Conservation (phyloP, 1,284 basidiomycete genomes). For the Ganoderma boninense region DNA sequence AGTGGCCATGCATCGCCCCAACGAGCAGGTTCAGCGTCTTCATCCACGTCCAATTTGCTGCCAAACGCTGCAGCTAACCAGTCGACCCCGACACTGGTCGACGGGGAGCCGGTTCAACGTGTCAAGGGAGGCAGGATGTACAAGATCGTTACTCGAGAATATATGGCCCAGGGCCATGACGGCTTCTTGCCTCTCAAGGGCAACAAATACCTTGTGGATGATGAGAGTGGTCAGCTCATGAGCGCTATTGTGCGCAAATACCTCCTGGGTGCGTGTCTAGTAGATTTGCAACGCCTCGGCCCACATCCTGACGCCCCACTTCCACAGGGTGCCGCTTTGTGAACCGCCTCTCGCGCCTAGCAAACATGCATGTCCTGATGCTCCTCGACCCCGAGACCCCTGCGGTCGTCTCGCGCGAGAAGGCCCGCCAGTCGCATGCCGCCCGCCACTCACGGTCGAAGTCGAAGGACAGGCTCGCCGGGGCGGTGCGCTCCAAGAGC, state of each 20-base stretch:
- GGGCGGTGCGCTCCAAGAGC: slow-evolving; percentile 25
- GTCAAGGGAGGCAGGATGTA: slow-evolving; percentile 69
- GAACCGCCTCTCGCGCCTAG: slow-evolving; percentile 60
- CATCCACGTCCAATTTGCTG: slow-evolving; percentile 37
- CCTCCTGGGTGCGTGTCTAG: slow-evolving; percentile 70
- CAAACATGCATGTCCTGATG: slow-evolving; percentile 38
- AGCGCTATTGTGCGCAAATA: slow-evolving; percentile 87
- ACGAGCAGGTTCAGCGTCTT: slow-evolving; percentile 32
- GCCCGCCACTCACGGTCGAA: slow-evolving; percentile 29
- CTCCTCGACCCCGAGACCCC: slow-evolving; percentile 53
- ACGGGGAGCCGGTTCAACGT: slow-evolving; percentile 64
- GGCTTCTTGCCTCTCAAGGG: slow-evolving; percentile 80
- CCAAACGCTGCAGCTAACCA: slow-evolving; percentile 18
- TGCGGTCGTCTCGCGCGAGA: slow-evolving; percentile 52
- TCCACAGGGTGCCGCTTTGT: slow-evolving; percentile 70
- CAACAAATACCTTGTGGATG: slow-evolving; percentile 78
- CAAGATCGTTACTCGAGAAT: slow-evolving; percentile 80
- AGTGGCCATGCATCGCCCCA: slow-evolving; percentile 50
- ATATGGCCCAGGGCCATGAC: slow-evolving; percentile 83
- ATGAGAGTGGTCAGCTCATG: slow-evolving; percentile 87
- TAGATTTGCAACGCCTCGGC: background rate
- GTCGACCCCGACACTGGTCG: slow-evolving; percentile 34
- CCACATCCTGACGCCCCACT: background rate
- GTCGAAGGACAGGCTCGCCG: slow-evolving; percentile 26
- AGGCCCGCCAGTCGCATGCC: slow-evolving; percentile 43